Percentiles rank a stretch among this genome's conserved stretches.
phyloP scores from a whole-genome alignment of 768 basidiomycete genomes.

The Dentipellis fragilis region DNA sequence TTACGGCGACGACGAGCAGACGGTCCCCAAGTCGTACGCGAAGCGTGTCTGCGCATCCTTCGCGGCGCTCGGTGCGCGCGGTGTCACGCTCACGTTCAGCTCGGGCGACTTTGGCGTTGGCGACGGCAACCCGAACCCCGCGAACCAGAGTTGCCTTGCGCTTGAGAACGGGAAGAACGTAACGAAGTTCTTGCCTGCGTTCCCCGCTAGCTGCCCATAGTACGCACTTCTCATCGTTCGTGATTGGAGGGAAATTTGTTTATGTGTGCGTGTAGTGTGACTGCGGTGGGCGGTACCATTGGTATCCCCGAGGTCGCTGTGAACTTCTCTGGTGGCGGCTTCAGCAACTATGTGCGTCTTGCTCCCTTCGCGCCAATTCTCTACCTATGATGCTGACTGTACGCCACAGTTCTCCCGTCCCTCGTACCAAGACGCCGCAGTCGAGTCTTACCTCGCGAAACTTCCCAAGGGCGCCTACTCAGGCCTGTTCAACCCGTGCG shows the following conservation, averaged over 20 bases:
- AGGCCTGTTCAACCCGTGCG: conserved; percentile 42
- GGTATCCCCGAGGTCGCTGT: conserved; percentile 48
- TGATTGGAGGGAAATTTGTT: background rate
- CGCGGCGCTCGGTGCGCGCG: conserved; percentile 57
- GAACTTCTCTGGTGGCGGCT: conserved; percentile 62
- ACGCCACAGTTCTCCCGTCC: conserved; percentile 38
- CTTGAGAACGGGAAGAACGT: conserved; percentile 42
- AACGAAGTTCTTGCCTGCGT: conserved; percentile 35
- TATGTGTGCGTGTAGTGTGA: conserved; percentile 36
- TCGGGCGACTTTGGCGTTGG: conserved; percentile 68
- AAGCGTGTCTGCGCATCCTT: conserved; percentile 44
- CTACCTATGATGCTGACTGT: background rate
- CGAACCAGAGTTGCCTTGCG: conserved; percentile 40
- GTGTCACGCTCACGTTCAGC: conserved; percentile 51
- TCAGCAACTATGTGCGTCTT: conserved; percentile 51
- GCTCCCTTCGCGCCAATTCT: too few relatives aligned
- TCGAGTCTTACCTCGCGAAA: conserved; percentile 28
- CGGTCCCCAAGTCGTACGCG: conserved; percentile 48
- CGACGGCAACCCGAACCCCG: conserved; percentile 45
- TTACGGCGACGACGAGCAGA: background rate
- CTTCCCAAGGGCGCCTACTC: conserved; percentile 37
- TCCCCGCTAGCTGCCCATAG: conserved; percentile 47
- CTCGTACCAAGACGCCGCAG: conserved; percentile 36
- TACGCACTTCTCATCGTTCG: conserved; percentile 1
- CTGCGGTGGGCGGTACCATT: conserved; percentile 58